phyloP scores from a whole-genome alignment of 768 basidiomycete species.

The Paxillus rubicundulus region DNA sequence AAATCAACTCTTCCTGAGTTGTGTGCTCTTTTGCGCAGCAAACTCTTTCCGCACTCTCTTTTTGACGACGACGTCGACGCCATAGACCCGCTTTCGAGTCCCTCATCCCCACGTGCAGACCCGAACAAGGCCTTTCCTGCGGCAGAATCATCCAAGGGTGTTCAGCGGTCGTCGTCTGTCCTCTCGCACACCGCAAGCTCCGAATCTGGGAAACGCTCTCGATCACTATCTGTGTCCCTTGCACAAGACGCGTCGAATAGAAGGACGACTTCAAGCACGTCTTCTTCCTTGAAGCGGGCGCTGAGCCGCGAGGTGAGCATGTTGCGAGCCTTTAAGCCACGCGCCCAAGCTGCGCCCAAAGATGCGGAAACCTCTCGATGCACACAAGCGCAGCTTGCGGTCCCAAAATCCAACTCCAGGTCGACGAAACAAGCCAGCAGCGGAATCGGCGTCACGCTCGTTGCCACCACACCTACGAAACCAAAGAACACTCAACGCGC shows the following conservation, averaged over 20 bases:
- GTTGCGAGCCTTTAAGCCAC: slow-evolving; percentile 64
- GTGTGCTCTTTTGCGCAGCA: slow-evolving; percentile 58
- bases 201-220: slow-evolving; percentile 46
- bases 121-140: not conserved
- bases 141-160: slow-evolving; percentile 6
- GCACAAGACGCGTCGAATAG: slow-evolving; percentile 54
- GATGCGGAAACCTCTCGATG: slow-evolving; percentile 1
- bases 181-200: slow-evolving; percentile 14
- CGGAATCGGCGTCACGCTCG: slow-evolving; percentile 36
- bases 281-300: slow-evolving; percentile 45
- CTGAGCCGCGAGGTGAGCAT: slow-evolving; percentile 76
- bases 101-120: slow-evolving; percentile 13
- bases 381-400: slow-evolving; percentile 13
- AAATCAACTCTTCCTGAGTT: slow-evolving; percentile 47
- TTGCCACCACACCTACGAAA: slow-evolving; percentile 56
- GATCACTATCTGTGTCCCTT: slow-evolving; percentile 68
- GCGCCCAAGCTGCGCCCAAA: slow-evolving; percentile 20
- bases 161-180: slow-evolving; percentile 26
- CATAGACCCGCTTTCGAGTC: slow-evolving; percentile 12
- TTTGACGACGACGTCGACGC: slow-evolving; percentile 46
- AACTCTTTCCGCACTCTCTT: slow-evolving; percentile 64
- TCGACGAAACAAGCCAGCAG: slow-evolving; percentile 8
- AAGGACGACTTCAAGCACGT: slow-evolving; percentile 32
- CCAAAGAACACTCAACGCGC: slow-evolving; percentile 13
- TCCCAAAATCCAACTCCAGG: slow-evolving; percentile 15